A percentile compares a stretch with the other conserved stretches of the same genome.
These are phyloP conservation scores for Leccinum angustisporum DNA, from an alignment of 1,284 basidiomycete genomes.

Conservation along the genomic window DNA sequence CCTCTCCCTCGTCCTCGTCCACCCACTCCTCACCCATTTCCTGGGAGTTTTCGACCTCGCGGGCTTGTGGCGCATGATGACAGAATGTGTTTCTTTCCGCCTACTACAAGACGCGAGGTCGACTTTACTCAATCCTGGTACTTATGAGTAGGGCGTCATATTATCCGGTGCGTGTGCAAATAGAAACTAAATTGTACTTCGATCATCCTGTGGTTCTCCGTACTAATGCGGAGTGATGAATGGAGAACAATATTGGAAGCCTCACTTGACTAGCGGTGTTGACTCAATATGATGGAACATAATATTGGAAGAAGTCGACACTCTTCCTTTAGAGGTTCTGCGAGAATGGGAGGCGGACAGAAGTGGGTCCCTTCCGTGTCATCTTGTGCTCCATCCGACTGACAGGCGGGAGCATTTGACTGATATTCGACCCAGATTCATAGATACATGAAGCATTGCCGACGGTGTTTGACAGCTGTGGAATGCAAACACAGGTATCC, in stretches of 20 bases:
- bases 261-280: neutral
- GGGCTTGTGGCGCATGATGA: neutral
- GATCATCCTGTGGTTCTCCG: neutral
- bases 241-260: neutral
- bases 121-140: neutral
- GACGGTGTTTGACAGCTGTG: neutral
- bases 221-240: neutral
- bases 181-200: neutral
- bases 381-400: neutral
- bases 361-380: neutral
- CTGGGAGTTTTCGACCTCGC: neutral
- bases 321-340: neutral
- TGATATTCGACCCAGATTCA: neutral
- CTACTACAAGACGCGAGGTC: neutral
- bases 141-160: neutral
- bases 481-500: neutral
- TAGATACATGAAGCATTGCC: neutral
- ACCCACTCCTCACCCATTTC: neutral
- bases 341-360: neutral
- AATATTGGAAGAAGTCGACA: neutral
- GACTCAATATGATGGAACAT: neutral
- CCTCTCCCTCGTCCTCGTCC: neutral
- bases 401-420: neutral
- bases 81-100: neutral
- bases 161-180: neutral